phyloP scores from a whole-genome alignment of 1,139 yeast genomes.

The Candida tropicalis region DNA sequence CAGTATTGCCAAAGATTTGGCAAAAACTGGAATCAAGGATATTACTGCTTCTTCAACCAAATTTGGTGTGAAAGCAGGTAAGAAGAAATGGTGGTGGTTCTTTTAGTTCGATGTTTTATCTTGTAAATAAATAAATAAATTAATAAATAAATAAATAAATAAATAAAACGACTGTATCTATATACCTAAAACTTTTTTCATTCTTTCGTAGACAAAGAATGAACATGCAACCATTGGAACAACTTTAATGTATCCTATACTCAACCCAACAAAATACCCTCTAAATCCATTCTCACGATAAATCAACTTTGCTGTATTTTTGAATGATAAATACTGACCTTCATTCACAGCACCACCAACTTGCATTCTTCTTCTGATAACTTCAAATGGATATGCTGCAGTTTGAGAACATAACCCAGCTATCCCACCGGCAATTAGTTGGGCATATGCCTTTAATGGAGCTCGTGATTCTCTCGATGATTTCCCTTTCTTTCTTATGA shows the following conservation, averaged over 20 bases:
- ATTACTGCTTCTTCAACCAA: slow-evolving; percentile 42
- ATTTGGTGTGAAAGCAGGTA: slow-evolving; percentile 56
- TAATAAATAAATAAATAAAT: slow-evolving; percentile 4
- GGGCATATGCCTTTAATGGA: slow-evolving; percentile 88
- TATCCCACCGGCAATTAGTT: slow-evolving; percentile 88
- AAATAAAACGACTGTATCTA: slow-evolving; percentile 19
- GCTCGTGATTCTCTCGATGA: slow-evolving; percentile 55
- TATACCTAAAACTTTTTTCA: slow-evolving; percentile 69
- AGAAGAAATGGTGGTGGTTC: slow-evolving; percentile 63
- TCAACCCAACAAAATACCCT: slow-evolving; percentile 91
- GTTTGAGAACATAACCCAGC: slow-evolving; percentile 97
- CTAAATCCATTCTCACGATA: slow-evolving; percentile 72
- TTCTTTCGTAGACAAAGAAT: slow-evolving; percentile 88
- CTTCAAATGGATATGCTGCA: slow-evolving; percentile 96
- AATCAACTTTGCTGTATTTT: slow-evolving; percentile 56
- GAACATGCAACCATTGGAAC: slow-evolving; percentile 98
- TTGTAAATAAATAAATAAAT: slow-evolving; percentile 9
- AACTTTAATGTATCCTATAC: slow-evolving; percentile 93
- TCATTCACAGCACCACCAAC: slow-evolving; percentile 81
- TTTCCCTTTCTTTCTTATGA: slow-evolving; percentile 18
- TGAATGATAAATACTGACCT: slow-evolving; percentile 60
- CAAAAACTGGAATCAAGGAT: slow-evolving; percentile 25
- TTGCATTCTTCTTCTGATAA: slow-evolving; percentile 92
- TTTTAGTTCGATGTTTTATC: slow-evolving; percentile 31
- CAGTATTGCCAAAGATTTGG: slow-evolving; percentile 24